Conservation (phyloP, 2,329 filamentous ascomycete genomes). For the Xylaria arbuscula region DNA sequence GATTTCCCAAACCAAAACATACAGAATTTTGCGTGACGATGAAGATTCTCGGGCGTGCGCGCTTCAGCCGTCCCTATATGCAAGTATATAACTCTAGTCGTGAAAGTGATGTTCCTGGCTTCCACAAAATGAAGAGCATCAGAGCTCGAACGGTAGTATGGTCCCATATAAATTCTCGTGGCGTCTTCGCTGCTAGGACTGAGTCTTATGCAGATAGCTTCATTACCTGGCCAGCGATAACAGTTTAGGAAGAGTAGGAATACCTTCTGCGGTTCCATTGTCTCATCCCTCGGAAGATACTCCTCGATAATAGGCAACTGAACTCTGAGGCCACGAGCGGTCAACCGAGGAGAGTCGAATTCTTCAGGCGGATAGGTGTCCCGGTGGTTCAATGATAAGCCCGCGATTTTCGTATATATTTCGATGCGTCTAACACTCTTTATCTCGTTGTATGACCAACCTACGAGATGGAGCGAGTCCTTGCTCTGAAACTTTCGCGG, state of each 20-base stretch:
- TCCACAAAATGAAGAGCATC: neutral
- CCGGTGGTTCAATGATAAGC: neutral
- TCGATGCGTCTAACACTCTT: neutral
- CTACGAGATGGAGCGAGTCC: neutral
- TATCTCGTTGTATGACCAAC: neutral
- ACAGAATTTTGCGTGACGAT: neutral
- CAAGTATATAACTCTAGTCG: neutral
- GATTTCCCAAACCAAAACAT: neutral
- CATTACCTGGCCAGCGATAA: neutral
- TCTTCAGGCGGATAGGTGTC: neutral
- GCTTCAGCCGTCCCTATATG: neutral
- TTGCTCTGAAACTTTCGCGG: neutral
- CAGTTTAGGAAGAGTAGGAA: neutral
- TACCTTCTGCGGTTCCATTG: neutral
- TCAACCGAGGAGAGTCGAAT: neutral
- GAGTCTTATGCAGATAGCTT: neutral
- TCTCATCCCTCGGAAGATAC: neutral
- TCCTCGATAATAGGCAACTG: neutral
- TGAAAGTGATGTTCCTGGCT: neutral
- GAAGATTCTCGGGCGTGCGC: neutral
- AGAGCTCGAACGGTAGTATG: neutral
- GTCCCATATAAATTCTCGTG: neutral
- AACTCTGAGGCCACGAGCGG: neutral
- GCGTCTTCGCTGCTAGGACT: neutral
- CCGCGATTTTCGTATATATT: neutral